Percentiles rank a stretch among this genome's conserved stretches.
Conservation (phyloP, 73 alveolate species). For the Paramecium caudatum region DNA sequence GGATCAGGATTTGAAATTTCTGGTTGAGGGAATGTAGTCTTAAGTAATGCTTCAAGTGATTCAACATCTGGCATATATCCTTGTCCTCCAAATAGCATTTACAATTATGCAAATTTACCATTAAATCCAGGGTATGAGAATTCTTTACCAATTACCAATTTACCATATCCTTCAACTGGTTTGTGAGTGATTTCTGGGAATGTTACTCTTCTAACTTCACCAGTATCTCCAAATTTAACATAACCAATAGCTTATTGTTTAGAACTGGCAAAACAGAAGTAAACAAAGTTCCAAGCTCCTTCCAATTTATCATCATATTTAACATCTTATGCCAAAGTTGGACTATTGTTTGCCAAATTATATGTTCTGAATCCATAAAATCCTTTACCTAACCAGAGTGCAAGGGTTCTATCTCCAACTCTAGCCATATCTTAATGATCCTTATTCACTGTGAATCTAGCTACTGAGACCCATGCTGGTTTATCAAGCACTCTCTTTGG, state of each 20-base stretch:
- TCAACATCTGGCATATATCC: conserved; percentile 47
- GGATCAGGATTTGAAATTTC: neutral
- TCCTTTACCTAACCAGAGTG: conserved; percentile 58
- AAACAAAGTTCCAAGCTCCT: conserved; percentile 65
- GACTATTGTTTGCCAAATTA: conserved; percentile 52
- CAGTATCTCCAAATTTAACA: conserved; percentile 6
- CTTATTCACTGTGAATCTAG: conserved; percentile 55
- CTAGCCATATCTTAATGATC: conserved; percentile 32
- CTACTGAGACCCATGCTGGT: conserved; percentile 59
- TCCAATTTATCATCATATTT: conserved; percentile 47
- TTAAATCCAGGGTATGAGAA: conserved; percentile 35
- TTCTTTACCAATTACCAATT: conserved; percentile 12
- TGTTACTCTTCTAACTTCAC: conserved; percentile 2
- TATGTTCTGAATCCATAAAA: conserved; percentile 46
- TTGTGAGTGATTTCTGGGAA: conserved; percentile 56
- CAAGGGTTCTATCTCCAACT: conserved; percentile 65
- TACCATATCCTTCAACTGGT: conserved; percentile 49
- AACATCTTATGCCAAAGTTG: conserved; percentile 27
- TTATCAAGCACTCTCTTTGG: conserved; percentile 51
- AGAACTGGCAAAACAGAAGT: conserved; percentile 45
- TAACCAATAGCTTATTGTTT: conserved; percentile 55
- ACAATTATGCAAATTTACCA: conserved; percentile 1
- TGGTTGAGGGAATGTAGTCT: conserved; percentile 43
- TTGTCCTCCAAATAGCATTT: conserved; percentile 46
- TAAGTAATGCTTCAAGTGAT: neutral